phyloP scores from a whole-genome alignment of 345 rosid species.

The Erysimum cheiranthoides region DNA sequence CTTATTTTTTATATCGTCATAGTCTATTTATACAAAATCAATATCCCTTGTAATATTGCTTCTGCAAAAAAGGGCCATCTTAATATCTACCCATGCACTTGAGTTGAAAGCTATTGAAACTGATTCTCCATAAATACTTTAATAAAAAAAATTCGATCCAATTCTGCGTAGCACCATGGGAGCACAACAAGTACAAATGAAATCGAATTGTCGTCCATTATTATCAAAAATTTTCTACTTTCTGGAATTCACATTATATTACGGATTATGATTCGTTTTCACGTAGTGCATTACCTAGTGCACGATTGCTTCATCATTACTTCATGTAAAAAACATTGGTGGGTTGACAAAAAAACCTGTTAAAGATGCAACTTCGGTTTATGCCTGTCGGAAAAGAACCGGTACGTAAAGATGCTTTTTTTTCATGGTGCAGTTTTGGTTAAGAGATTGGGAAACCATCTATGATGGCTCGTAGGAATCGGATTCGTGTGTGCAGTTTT shows the following conservation, averaged over 20 bases:
- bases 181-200: constrained; percentile 12
- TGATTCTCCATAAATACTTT: neutral
- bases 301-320: constrained; percentile 28
- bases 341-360: constrained; percentile 8
- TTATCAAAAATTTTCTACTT: neutral
- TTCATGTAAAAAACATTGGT: constrained; percentile 5
- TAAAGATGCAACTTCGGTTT: constrained; percentile 12
- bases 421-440: constrained; percentile 20
- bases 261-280: neutral
- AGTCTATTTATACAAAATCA: too few species aligned
- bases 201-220: constrained; percentile 9
- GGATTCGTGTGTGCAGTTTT: constrained; percentile 31
- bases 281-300: constrained; percentile 18
- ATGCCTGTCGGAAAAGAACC: constrained; percentile 30
- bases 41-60: neutral
- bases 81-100: constrained; percentile 6
- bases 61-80: neutral
- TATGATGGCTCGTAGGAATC: constrained; percentile 18
- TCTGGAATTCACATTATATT: constrained; percentile 1
- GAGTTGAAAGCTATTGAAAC: constrained; percentile 5
- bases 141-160: constrained; percentile 2
- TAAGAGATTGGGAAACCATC: constrained; percentile 30
- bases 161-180: constrained; percentile 5
- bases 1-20: too few species aligned
- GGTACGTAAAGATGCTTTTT: constrained; percentile 40